These are phyloP conservation scores for Cercospora citrullina DNA, from an alignment of 2,329 filamentous ascomycete genomes.

Conservation along the genomic window DNA sequence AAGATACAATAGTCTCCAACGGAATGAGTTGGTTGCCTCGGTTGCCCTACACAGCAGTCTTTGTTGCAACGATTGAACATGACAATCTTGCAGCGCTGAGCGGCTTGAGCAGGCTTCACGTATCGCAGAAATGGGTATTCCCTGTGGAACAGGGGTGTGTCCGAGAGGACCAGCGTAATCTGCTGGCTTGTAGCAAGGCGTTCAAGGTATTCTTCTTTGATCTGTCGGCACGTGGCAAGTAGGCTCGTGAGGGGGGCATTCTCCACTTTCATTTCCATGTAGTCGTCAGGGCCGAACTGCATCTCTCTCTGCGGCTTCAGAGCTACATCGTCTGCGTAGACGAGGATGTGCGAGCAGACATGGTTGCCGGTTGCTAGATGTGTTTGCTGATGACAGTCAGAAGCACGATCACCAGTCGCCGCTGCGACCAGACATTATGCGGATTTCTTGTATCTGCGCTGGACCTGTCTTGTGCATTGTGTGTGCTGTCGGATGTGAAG, in stretches of 20 bases:
- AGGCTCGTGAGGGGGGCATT: neutral
- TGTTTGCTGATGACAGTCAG: too few relatives aligned
- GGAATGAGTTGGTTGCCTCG: too few relatives aligned
- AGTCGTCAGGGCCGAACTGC: neutral
- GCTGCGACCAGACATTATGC: neutral
- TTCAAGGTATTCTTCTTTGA: neutral
- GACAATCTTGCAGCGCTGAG: neutral
- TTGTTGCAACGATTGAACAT: neutral
- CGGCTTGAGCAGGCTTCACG: neutral
- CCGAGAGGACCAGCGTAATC: neutral
- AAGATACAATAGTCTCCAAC: neutral
- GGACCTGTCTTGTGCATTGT: too few relatives aligned
- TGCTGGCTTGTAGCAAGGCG: neutral
- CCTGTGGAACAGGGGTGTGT: neutral
- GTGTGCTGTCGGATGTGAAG: neutral
- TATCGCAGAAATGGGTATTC: neutral
- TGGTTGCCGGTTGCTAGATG: too few relatives aligned
- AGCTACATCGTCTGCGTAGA: neutral
- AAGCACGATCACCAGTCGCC: neutral
- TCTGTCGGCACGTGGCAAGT: neutral
- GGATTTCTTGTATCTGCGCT: neutral
- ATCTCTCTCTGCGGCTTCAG: neutral
- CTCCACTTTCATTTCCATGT: neutral
- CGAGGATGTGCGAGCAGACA: too few relatives aligned
- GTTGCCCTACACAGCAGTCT: neutral